Evolutionary conservation across 306 rosid genomes (phyloP), one percentile per base, ranked within the genome.

Genomic region (Lablab purpureus): DNA sequence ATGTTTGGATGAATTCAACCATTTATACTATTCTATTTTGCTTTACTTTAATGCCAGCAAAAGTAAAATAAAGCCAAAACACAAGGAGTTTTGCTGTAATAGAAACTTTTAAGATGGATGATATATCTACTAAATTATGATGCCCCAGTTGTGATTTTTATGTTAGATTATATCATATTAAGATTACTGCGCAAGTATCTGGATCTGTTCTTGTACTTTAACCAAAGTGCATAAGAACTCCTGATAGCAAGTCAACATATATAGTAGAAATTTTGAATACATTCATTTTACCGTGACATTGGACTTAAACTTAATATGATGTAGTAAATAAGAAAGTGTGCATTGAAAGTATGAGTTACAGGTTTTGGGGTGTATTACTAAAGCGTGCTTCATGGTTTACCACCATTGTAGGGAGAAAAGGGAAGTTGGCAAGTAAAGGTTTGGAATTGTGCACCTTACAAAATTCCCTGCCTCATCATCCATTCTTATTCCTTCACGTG

Each of bases 401-500:
- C 81, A 50, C 80, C 82, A 56, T 50, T 70, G 51, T 58, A 15
- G 34, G 37, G 74, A 68, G 3, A 55, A 55, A 71, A 80, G 34
- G 55, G 21, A 43, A 64, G 73, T 82, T 79, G 54, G 41, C 77
- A 82, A 82, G 80, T 73, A 52, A 85, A 72, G 87, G 56, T 75
- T 67, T 54, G 67, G 59, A 67, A 74, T 81, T 83, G 66, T 85
- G 80, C 78, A 18, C 49, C 74, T 55, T 73, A 56, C 75, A 70
- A 50, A 19, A 52, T 36, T 85, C 19, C 86, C 69, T 34, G 10
- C 3, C 47, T 21, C 76, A 15, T 47, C 82, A 75, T 60, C 88
- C 71, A 84, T 60, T 10, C 28, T 41, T 51, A 67, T 70, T 89
- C 64, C 91, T 77, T 88, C 86, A 76, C 84, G 81, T 81, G 77